These are phyloP conservation scores for Dissophora ornata DNA, from an alignment of 192 early-diverging fungal genomes.

Conservation along the genomic window DNA sequence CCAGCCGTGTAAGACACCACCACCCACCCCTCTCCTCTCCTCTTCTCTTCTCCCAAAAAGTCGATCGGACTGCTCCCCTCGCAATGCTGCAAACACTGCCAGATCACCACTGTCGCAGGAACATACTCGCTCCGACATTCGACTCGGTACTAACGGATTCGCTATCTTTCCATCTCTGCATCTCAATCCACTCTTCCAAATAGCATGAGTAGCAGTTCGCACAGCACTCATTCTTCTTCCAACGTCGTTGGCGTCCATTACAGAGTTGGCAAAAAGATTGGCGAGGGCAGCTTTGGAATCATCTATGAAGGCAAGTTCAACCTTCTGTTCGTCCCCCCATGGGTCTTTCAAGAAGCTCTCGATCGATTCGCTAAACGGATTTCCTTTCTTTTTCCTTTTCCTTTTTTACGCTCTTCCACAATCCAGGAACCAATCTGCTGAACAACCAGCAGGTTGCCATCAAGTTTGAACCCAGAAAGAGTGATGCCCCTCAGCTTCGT, in stretches of 20 bases:
- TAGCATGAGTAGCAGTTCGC: constrained; percentile 45
- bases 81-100: too few species aligned
- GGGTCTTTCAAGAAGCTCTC: neutral
- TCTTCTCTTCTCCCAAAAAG: neutral
- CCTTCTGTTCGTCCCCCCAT: too few species aligned
- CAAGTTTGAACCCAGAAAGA: constrained; percentile 96
- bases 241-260: constrained; percentile 97
- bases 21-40: neutral
- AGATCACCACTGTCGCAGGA: too few species aligned
- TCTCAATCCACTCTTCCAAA: neutral
- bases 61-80: neutral
- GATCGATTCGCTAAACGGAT: neutral
- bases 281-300: constrained; percentile 97
- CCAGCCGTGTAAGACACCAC: too few species aligned
- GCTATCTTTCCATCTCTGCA: neutral
- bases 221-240: constrained; percentile 58
- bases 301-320: constrained; percentile 91
- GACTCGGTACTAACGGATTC: neutral
- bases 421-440: constrained; percentile 84
- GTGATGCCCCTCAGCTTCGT: constrained; percentile 94
- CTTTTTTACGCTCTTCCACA: constrained; percentile 8
- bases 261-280: constrained; percentile 94
- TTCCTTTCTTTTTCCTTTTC: neutral
- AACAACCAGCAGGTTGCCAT: constrained; percentile 95
- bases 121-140: neutral